phyloP scores from a whole-genome alignment of 495 filamentous ascomycete species.

The Cudoniella acicularis region DNA sequence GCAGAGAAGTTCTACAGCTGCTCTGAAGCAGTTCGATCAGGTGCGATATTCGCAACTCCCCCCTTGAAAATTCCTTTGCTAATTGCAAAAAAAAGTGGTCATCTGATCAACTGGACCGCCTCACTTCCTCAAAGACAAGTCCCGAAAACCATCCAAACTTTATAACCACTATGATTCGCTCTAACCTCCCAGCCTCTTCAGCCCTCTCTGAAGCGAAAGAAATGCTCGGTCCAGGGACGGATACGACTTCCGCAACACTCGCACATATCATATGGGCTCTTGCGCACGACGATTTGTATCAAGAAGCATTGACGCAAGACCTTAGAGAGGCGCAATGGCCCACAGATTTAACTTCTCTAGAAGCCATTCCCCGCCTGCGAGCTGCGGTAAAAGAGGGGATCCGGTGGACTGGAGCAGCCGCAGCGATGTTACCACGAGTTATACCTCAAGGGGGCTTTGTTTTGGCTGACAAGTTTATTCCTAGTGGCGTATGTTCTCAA shows the following conservation, averaged over 20 bases:
- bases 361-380: background rate
- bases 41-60: background rate
- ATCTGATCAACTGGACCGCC: background rate
- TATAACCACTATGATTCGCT: background rate
- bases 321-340: background rate
- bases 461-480: background rate
- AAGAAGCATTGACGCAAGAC: background rate
- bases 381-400: background rate
- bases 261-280: background rate
- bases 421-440: background rate
- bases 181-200: background rate
- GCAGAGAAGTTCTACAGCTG: background rate
- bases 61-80: background rate
- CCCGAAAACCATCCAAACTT: background rate
- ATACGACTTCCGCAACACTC: background rate
- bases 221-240: conserved; percentile 1
- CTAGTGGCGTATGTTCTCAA: background rate
- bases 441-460: background rate
- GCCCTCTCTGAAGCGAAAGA: background rate
- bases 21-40: background rate
- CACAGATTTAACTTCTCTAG: background rate
- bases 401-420: background rate
- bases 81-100: too few relatives aligned
- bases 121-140: background rate
- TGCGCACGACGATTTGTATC: background rate